These are phyloP conservation scores for Fusarium mangiferae DNA, from an alignment of 2,329 filamentous ascomycete genomes.

Conservation along the genomic window DNA sequence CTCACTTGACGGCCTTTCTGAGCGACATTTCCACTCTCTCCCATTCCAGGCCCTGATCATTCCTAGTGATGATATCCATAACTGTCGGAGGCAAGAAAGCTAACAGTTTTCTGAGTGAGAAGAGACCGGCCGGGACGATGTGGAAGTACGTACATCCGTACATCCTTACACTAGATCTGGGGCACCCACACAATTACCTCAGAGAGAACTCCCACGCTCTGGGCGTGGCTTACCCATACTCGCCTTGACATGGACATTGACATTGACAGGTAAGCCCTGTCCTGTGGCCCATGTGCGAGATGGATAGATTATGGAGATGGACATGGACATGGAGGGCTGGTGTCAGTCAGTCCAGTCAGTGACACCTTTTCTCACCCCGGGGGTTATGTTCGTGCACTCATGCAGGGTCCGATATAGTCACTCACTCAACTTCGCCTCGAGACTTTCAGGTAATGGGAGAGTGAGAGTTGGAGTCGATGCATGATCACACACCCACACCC, in stretches of 20 bases:
- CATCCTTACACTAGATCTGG: slow-evolving; percentile 11
- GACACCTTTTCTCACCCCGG: slow-evolving; percentile 24
- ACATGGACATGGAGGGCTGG: slow-evolving; percentile 13
- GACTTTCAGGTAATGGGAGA: background rate
- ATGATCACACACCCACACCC: slow-evolving; percentile 16
- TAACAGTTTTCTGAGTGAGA: slow-evolving; percentile 4
- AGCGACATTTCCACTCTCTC: slow-evolving; percentile 39
- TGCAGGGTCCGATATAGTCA: slow-evolving; percentile 39
- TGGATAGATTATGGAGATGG: slow-evolving; percentile 6
- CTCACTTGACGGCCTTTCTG: slow-evolving; percentile 36
- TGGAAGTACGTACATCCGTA: background rate
- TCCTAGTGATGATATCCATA: slow-evolving; percentile 37
- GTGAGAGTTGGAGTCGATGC: background rate
- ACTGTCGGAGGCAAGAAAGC: slow-evolving; percentile 37
- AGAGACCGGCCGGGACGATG: background rate
- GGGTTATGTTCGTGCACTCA: slow-evolving; percentile 34
- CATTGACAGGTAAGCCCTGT: slow-evolving; percentile 20
- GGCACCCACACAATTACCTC: slow-evolving; percentile 13
- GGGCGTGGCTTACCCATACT: background rate
- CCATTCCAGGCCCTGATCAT: slow-evolving; percentile 43
- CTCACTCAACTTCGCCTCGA: slow-evolving; percentile 1
- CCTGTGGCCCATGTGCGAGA: slow-evolving; percentile 7
- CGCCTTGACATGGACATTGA: background rate
- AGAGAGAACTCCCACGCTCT: background rate
- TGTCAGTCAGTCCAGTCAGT: slow-evolving; percentile 3